Evolutionary conservation across 495 filamentous ascomycete species (phyloP), one percentile per base, ranked within the genome.

Genomic region (Platismatia glauca): DNA sequence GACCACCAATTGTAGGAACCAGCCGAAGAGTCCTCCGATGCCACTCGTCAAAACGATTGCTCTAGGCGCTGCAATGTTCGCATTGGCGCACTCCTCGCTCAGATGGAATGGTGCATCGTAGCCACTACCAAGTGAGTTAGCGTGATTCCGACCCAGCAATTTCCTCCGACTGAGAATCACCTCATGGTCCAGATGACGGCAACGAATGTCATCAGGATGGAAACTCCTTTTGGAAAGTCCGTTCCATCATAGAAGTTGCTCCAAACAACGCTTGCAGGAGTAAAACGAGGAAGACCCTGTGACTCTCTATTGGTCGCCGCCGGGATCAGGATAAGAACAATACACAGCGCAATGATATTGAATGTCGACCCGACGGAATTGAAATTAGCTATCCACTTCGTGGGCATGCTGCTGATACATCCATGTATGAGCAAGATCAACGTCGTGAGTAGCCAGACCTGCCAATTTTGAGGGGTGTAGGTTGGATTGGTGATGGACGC

Each of bases 21-120:
- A 91, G 61, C 88, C 88, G 43, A 87, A 77, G 3, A 89, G 61
- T 16, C 88, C 88, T 9, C 88, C 88, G 18, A 86, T 74, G 1
- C 74, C 83, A 11, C 82, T 82, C 15, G 88, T 91, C 68, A 91
- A 75, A 31, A 90, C 81, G 62, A 91, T 91, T n/a, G 88, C 87
- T 16, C 88, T 79, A 0, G 88, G 88, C 2, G 87, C 84, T 39
- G 88, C 88, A 57, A 90, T 73, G 59, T 85, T 84, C 35, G 88
- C 88, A 68, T 91, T 91, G 53, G 84, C 85, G 71, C 88, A 91
- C 70, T 91, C 88, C 64, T 91, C 88, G 39, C 82, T 82, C 29
- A 91, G 72, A 71, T 91, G 88, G 69, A 91, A 91, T 1, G 87
- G 84, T 0, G 83, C 82, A 70, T 91, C 88, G 70, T 89, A 89